phyloP scores from a whole-genome alignment of 495 filamentous ascomycete genomes.

The Penicillium simplicissimum region DNA sequence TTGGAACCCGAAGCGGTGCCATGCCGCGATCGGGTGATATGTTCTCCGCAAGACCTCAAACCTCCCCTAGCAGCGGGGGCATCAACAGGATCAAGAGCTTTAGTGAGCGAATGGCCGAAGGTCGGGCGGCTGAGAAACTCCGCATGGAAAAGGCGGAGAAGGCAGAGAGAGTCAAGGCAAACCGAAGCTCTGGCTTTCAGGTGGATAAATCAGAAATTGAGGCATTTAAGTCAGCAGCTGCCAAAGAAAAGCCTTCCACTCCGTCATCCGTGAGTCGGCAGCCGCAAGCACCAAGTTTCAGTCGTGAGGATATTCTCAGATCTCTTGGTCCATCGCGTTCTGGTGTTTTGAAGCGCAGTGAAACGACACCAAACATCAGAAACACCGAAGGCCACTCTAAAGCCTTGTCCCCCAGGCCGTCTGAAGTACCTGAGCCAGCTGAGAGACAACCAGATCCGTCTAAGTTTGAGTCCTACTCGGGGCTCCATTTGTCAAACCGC shows the following conservation, averaged over 20 bases:
- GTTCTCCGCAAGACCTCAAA: conserved; percentile 28
- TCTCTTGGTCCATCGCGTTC: conserved; percentile 35
- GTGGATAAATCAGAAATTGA: conserved; percentile 66
- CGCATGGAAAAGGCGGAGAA: conserved; percentile 53
- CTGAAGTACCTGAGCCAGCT: conserved; percentile 16
- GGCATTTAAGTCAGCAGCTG: conserved; percentile 61
- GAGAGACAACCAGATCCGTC: conserved; percentile 39
- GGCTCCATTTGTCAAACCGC: conserved; percentile 80
- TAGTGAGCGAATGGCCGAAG: conserved; percentile 80
- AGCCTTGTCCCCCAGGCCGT: conserved; percentile 9
- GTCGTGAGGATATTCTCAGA: conserved; percentile 64
- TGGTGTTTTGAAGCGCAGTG: conserved; percentile 47
- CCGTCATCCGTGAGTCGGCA: conserved; percentile 46
- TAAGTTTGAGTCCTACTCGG: conserved; percentile 82
- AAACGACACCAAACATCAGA: conserved; percentile 50
- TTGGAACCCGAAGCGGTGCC: conserved; percentile 31
- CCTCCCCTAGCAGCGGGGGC: conserved; percentile 29
- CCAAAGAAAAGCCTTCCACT: conserved; percentile 37
- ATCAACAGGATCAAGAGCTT: conserved; percentile 66
- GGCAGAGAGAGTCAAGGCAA: conserved; percentile 54
- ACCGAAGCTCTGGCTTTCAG: conserved; percentile 72
- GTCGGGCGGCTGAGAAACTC: conserved; percentile 49
- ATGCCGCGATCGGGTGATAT: conserved; percentile 26
- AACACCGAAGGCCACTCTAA: conserved; percentile 20
- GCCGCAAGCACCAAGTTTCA: conserved; percentile 52